phyloP scores from a whole-genome alignment of 225 moss, liverwort and hornwort genomes.

The Thuidium tamariscinum region DNA sequence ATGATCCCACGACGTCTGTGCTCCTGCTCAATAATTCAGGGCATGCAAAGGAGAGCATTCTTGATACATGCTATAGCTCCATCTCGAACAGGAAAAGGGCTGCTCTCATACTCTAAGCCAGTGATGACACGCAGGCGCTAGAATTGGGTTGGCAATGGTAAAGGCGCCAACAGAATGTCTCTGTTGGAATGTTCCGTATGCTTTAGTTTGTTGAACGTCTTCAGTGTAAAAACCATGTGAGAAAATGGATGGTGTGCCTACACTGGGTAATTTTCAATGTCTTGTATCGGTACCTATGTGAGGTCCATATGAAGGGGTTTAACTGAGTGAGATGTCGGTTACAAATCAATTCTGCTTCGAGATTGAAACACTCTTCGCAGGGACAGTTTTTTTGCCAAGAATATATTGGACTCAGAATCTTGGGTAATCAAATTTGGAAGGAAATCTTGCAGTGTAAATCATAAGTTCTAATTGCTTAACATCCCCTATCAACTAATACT shows the following conservation, averaged over 20 bases:
- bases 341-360: background rate
- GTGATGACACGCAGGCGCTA: background rate
- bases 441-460: background rate
- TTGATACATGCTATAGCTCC: background rate
- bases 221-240: background rate
- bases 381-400: background rate
- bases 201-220: background rate
- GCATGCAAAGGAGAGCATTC: background rate
- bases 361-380: background rate
- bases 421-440: background rate
- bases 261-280: background rate
- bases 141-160: background rate
- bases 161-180: background rate
- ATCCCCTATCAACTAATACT: background rate
- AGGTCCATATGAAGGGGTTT: background rate
- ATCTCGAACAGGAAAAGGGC: background rate
- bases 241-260: background rate
- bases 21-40: conserved; percentile 8
- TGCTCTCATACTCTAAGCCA: background rate
- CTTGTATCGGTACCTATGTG: background rate
- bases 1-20: background rate
- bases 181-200: background rate
- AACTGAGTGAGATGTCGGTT: background rate
- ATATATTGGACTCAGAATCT: background rate
- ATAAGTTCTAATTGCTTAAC: background rate